Percentiles rank a stretch among this genome's conserved stretches.
Conservation (phyloP, 805 yeast genomes). For the Metschnikowia proteae region DNA sequence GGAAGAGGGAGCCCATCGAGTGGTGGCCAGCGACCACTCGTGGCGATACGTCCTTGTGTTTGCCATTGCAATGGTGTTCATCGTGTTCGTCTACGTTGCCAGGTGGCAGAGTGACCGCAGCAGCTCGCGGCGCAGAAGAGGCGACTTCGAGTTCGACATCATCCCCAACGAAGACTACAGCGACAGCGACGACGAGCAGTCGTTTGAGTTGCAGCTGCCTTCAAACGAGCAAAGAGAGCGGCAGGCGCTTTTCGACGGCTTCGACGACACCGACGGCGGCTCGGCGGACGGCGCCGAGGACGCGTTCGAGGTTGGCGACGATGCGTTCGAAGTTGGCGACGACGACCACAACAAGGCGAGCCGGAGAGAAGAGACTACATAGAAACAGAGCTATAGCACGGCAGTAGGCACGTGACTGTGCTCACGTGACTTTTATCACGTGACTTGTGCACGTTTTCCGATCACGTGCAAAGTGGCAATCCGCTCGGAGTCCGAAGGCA, state of each 20-base stretch:
- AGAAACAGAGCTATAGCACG: too few species aligned
- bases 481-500: not conserved
- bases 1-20: slow-evolving; percentile 29
- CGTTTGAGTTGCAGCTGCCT: slow-evolving; percentile 30
- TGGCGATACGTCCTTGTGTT: slow-evolving; percentile 61
- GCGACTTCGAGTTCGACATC: slow-evolving; percentile 71
- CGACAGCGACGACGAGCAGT: slow-evolving; percentile 36
- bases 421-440: not conserved
- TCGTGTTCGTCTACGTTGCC: slow-evolving; percentile 44
- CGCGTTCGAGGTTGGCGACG: slow-evolving; percentile 29
- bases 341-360: too few species aligned
- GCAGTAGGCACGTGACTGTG: not conserved
- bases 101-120: slow-evolving; percentile 40
- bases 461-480: not conserved
- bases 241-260: slow-evolving; percentile 39
- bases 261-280: slow-evolving; percentile 28
- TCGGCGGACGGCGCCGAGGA: slow-evolving; percentile 37
- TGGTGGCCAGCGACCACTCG: slow-evolving; percentile 41
- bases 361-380: too few species aligned
- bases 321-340: too few species aligned
- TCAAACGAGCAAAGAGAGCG: slow-evolving; percentile 32
- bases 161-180: slow-evolving; percentile 62
- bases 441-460: too few species aligned
- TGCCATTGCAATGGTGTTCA: slow-evolving; percentile 52
- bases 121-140: slow-evolving; percentile 52